A percentile compares a stretch with the other conserved stretches of the same genome.
These are phyloP conservation scores for Cercospora sp. DNA, from an alignment of 2,329 filamentous ascomycete species.

Conservation along the genomic window DNA sequence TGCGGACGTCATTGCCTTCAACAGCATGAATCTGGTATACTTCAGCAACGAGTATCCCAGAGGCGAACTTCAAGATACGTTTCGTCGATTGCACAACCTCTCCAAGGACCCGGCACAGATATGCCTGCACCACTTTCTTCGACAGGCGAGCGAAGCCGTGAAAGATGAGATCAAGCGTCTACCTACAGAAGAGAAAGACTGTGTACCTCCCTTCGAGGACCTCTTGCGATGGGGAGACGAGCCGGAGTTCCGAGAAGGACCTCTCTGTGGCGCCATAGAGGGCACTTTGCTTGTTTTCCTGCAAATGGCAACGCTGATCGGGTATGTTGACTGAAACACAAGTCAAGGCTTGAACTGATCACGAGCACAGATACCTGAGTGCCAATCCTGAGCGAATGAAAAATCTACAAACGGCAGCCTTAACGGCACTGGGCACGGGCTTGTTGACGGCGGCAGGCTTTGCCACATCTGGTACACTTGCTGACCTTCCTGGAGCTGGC, in stretches of 20 bases:
- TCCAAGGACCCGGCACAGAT: constrained; percentile 44
- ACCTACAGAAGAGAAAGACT: constrained; percentile 31
- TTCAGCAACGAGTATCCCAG: constrained; percentile 53
- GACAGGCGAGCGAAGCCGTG: constrained; percentile 44
- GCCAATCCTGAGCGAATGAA: background rate
- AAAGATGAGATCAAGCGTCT: constrained; percentile 44
- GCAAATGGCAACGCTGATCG: constrained; percentile 48
- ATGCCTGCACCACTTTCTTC: constrained; percentile 45
- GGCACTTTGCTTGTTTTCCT: constrained; percentile 46
- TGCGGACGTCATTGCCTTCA: background rate
- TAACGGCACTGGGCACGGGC: constrained; percentile 50
- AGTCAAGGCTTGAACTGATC: constrained; percentile 15
- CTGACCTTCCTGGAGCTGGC: constrained; percentile 45
- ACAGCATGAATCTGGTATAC: constrained; percentile 38
- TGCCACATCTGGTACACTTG: constrained; percentile 42
- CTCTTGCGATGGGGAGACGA: constrained; percentile 43
- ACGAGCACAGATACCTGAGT: background rate
- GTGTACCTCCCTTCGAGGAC: constrained; percentile 35
- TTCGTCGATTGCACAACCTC: constrained; percentile 43
- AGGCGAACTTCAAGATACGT: constrained; percentile 46
- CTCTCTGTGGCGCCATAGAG: constrained; percentile 48
- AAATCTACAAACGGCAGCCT: constrained; percentile 14
- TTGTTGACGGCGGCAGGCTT: constrained; percentile 48
- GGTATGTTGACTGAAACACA: constrained; percentile 33
- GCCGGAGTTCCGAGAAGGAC: constrained; percentile 43